Base-by-base conservation (phyloP, 345 rosid species). In the Murraya paniculata region DNA sequence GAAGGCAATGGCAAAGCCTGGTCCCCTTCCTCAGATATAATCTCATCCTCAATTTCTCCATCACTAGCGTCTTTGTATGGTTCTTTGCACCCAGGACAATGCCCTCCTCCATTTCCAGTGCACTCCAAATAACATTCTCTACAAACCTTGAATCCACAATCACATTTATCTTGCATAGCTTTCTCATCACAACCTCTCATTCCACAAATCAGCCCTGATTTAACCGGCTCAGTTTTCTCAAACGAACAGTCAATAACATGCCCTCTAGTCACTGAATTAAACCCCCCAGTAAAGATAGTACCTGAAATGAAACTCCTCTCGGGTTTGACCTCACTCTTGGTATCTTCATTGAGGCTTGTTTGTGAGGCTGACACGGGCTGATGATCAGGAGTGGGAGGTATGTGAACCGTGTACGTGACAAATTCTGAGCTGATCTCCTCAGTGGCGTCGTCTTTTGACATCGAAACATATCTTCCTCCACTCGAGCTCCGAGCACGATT, bases 311-410 rank as follows among this genome's bases (percentile, higher is more conserved):
- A 84, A 28, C 87, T 85, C 65, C 78, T 75, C 2, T 88, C 86
- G 0, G 86, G 86, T 10, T 77, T 81, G 1, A 71, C 82, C 64
- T 77, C 85, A 60, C 25, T 83, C 68, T 70, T 80, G 16, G 60
- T 72, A 24, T 87, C 88, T 55, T 82, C 89, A 24, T 57, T 35
- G 48, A 83, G 67, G 81, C 94, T 90, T 11, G 87, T 83, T 16
- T 82, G 89, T 3, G 94, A 92, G 59, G 84, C 73, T 9, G 89
- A 85, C 30, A 88, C 56, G n/a, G 88, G 78, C 69, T 90, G 93
- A 80, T 88, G 93, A 78, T 92, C 97, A 1, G 97, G 97, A 55
- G 97, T 92, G 0, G 94, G 88, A 7, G 97, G 97, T 13, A 92
- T 90, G 27, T 92, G 97, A 31, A 92, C 97, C 0, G 97, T 92